These are phyloP conservation scores for Hippophae gyantsensis DNA, from an alignment of 306 rosid species.

Conservation along the genomic window DNA sequence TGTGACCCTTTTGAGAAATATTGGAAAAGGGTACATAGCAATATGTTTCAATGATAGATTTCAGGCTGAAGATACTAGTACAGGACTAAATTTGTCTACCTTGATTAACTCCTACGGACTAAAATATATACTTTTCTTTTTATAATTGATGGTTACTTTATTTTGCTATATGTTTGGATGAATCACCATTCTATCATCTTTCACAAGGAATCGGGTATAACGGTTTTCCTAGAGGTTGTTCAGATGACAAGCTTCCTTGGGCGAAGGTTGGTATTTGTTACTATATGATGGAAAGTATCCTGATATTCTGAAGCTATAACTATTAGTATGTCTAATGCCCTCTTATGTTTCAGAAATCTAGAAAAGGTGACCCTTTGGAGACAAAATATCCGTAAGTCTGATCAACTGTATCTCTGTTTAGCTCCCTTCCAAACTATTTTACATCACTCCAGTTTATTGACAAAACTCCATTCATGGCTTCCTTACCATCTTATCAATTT, in stretches of 20 bases:
- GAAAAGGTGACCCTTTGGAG: conserved; percentile 70
- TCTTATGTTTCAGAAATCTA: conserved; percentile 61
- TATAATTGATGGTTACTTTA: neutral
- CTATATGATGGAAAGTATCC: neutral
- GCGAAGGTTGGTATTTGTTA: conserved; percentile 60
- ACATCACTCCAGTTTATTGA: neutral
- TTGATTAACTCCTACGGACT: too few species aligned
- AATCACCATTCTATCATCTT: conserved; percentile 8
- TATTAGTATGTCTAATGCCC: neutral
- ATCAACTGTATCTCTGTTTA: conserved; percentile 5
- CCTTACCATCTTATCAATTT: too few species aligned
- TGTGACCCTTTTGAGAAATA: too few species aligned
- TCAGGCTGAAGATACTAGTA: too few species aligned
- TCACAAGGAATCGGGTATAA: conserved; percentile 81
- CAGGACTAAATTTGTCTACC: too few species aligned
- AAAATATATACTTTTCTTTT: too few species aligned
- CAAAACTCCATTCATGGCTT: too few species aligned
- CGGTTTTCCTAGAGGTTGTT: conserved; percentile 95
- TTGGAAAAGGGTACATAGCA: too few species aligned
- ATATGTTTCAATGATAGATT: too few species aligned
- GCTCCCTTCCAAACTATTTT: neutral
- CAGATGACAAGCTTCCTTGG: conserved; percentile 92
- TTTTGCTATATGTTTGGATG: neutral
- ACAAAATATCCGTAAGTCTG: conserved; percentile 86
- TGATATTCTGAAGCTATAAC: conserved; percentile 1